These are phyloP conservation scores for Penicillium sp. DNA, from an alignment of 2,329 filamentous ascomycete species.

Conservation along the genomic window DNA sequence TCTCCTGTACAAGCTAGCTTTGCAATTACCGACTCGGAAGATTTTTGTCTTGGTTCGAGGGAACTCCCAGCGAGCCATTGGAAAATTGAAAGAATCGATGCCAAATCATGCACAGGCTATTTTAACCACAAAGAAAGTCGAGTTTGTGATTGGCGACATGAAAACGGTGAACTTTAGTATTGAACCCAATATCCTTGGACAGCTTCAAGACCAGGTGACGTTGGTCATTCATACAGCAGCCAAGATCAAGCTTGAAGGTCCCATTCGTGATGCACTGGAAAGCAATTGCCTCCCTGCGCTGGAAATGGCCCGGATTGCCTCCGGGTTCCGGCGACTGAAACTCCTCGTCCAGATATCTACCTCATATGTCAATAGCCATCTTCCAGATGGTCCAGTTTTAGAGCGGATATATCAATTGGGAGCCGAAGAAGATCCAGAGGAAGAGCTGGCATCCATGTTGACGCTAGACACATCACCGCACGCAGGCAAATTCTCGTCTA, in stretches of 20 bases:
- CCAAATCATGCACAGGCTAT: slow-evolving; percentile 30
- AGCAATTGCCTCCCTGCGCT: slow-evolving; percentile 36
- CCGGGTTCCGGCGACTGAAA: slow-evolving; percentile 29
- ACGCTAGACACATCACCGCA: slow-evolving; percentile 18
- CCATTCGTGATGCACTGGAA: slow-evolving; percentile 29
- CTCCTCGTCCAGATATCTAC: slow-evolving; percentile 35
- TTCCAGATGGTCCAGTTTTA: slow-evolving; percentile 31
- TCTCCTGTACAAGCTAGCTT: slow-evolving; percentile 35
- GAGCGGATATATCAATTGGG: slow-evolving; percentile 28
- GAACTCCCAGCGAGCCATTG: slow-evolving; percentile 24
- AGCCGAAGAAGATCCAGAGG: slow-evolving; percentile 31
- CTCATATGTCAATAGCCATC: slow-evolving; percentile 34
- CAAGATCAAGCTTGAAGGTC: slow-evolving; percentile 33
- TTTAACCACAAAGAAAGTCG: slow-evolving; percentile 26
- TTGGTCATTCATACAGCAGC: slow-evolving; percentile 35
- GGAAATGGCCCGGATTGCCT: slow-evolving; percentile 30
- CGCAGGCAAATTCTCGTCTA: slow-evolving; percentile 28
- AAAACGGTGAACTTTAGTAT: slow-evolving; percentile 29
- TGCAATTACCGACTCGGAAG: slow-evolving; percentile 34
- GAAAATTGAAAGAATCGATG: slow-evolving; percentile 33
- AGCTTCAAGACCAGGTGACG: slow-evolving; percentile 32
- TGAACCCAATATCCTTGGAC: slow-evolving; percentile 12
- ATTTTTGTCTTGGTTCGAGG: slow-evolving; percentile 33
- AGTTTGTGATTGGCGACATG: slow-evolving; percentile 34
- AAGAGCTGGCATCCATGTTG: slow-evolving; percentile 28